phyloP scores from a whole-genome alignment of 257 asterid species.

The Penstemon eatonii region DNA sequence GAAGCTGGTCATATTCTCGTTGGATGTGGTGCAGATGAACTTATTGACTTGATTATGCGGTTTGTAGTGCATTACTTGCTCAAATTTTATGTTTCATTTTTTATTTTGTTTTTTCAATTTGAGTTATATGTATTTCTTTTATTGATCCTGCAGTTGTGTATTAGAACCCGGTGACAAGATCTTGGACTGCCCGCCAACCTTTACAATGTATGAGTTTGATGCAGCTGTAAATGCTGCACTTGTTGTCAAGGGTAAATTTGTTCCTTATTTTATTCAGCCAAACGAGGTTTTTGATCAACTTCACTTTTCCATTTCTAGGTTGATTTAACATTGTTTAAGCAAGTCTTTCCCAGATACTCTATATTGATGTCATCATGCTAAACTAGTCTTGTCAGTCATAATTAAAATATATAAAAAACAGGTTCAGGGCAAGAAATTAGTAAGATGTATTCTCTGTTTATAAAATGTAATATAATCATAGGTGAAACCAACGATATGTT shows the following conservation, averaged over 20 bases:
- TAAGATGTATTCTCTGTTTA: constrained; percentile 2
- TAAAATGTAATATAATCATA: constrained; percentile 9
- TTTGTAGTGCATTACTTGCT: constrained; percentile 30
- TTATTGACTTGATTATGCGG: constrained; percentile 97
- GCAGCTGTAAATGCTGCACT: constrained; percentile 94
- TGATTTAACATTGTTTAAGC: constrained; percentile 6
- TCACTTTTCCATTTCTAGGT: background rate
- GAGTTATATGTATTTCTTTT: constrained; percentile 18
- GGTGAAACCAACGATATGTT: constrained; percentile 1
- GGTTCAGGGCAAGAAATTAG: constrained; percentile 4
- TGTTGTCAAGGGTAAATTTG: constrained; percentile 72
- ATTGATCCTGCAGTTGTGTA: constrained; percentile 65
- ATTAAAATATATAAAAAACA: background rate
- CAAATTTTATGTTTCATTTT: background rate
- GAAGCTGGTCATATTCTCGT: constrained; percentile 84
- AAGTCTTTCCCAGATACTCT: constrained; percentile 15
- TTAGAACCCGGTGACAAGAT: constrained; percentile 93
- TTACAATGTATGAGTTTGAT: constrained; percentile 97
- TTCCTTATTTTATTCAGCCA: constrained; percentile 9
- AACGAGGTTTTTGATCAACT: constrained; percentile 7
- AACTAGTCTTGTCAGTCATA: background rate
- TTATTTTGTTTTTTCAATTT: constrained; percentile 5
- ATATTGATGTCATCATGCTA: constrained; percentile 9
- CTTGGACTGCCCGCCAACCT: constrained; percentile 97
- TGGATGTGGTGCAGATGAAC: constrained; percentile 99